Conservation (phyloP, 2,329 filamentous ascomycete species). For the Zalaria obscura region DNA sequence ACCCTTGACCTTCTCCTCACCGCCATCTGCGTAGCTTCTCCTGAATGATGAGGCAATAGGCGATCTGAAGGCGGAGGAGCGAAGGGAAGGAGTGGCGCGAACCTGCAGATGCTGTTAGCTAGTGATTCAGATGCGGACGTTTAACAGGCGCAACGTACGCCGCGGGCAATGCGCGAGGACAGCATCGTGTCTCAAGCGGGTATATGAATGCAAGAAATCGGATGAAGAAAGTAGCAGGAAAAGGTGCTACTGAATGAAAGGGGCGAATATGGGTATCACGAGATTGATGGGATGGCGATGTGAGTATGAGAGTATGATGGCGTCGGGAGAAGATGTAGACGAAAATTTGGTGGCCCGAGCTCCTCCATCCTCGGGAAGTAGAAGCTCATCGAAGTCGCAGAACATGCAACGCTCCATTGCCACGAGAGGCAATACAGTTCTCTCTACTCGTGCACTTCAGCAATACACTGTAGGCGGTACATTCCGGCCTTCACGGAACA, state of each 20-base stretch:
- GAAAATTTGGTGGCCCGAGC: background rate
- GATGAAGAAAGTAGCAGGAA: slow-evolving; percentile 1
- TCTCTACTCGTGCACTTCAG: too few species aligned
- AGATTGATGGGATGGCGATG: slow-evolving; percentile 2
- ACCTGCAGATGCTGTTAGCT: slow-evolving; percentile 4
- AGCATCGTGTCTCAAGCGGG: slow-evolving; percentile 13
- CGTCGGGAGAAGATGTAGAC: background rate
- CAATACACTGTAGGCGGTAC: too few species aligned
- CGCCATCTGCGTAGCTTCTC: slow-evolving; percentile 56
- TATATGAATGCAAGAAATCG: slow-evolving; percentile 1
- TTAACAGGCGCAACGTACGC: slow-evolving; percentile 13
- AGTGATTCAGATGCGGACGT: slow-evolving; percentile 1
- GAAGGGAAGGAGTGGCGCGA: slow-evolving; percentile 19
- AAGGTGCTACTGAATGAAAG: too few species aligned
- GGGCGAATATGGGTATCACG: background rate
- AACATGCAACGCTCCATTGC: too few species aligned
- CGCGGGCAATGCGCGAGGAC: slow-evolving; percentile 20
- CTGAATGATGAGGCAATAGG: slow-evolving; percentile 61
- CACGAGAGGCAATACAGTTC: too few species aligned
- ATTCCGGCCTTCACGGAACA: too few species aligned
- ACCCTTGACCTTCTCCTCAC: slow-evolving; percentile 75
- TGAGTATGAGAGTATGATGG: background rate
- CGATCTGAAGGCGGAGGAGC: slow-evolving; percentile 37
- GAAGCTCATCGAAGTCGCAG: too few species aligned
- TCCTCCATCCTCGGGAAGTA: background rate